A percentile compares a stretch with the other conserved stretches of the same genome.
Conservation (phyloP, 169 alveolate genomes). For the Theileria annulata region DNA sequence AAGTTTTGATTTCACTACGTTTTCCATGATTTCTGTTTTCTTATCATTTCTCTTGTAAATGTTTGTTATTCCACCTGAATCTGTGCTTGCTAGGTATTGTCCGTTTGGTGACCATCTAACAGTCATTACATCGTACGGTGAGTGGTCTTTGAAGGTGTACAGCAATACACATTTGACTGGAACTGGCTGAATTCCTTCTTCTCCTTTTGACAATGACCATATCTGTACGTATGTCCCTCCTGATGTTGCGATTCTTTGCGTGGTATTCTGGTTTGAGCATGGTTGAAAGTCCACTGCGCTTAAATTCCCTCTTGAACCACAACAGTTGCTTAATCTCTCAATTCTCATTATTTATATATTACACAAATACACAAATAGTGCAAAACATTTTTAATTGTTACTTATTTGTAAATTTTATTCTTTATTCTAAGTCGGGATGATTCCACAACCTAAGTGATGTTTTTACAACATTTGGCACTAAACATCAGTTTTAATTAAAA, state of each 20-base stretch:
- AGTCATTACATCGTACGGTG: conserved; percentile 63
- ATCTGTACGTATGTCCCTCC: conserved; percentile 59
- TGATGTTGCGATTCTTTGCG: conserved; percentile 65
- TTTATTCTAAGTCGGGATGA: not conserved
- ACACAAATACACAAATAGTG: not conserved
- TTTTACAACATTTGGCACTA: not conserved
- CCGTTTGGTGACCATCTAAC: conserved; percentile 71
- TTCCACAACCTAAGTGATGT: not conserved
- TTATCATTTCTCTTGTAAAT: conserved; percentile 42
- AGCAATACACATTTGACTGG: conserved; percentile 51
- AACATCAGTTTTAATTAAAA: too few species aligned
- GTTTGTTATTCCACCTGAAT: conserved; percentile 62
- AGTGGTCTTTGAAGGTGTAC: conserved; percentile 51
- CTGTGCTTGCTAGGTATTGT: conserved; percentile 60
- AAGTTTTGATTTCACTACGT: not conserved
- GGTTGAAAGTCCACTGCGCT: conserved; percentile 69
- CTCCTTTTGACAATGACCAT: conserved; percentile 59
- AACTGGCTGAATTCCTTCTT: not conserved
- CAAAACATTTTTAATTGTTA: not conserved
- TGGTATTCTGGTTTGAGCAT: conserved; percentile 30
- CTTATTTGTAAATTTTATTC: not conserved
- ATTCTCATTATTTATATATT: conserved; percentile 40
- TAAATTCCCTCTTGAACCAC: conserved; percentile 66
- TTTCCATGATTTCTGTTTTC: conserved; percentile 44
- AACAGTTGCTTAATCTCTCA: conserved; percentile 50